Evolutionary conservation across 306 rosid genomes (phyloP), one percentile per base, ranked within the genome.

Genomic region (Cicer pinnatifidum): DNA sequence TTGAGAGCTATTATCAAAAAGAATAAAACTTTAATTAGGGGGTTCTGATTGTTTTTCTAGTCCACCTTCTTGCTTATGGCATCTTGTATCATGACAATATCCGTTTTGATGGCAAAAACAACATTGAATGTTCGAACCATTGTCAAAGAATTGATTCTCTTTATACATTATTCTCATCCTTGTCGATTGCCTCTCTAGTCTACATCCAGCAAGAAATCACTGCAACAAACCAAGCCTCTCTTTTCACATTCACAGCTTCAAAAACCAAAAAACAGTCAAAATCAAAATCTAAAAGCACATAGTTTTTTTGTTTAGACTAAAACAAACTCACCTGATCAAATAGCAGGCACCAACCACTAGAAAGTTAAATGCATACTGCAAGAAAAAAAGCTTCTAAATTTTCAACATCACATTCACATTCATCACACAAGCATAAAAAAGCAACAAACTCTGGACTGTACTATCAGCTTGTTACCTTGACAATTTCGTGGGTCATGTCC

Each of bases 191-290:
- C 97, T 16, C 54, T 13, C 97, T 96, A 0, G 93, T 92, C 97
- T 96, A 92, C 97, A 92, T 90, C 97, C 97, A 92, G 69, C 97
- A 92, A 0, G 97, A 89, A 79, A 92, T 92, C 85, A 88, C 97
- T 88, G 92, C 78, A 69, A 61, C 43, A 65, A 75, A 69, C 35
- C 35, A 44, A 58, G 50, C 51, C 62, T 10, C 43, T 58, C 48
- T 70, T 71, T 7, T 65, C 19, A 56, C 80, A 66, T 58, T 63
- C 62, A 68, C 20, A 35, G 48, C 59, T 44, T 13, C 57, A 43
- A 23, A 69, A 11, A 12, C 35, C 19, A 17, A 17, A 17, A 17
- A 17, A 28, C 35, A 28, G 35, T 4, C 48, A 8, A 23, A 12
- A 6, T 13, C 19, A 53, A 43, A 35, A 7, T 9, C 10, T 33